Evolutionary conservation across 2,329 filamentous ascomycete genomes (phyloP), one percentile per base, ranked within the genome.

Genomic region (Monosporascus sp.): DNA sequence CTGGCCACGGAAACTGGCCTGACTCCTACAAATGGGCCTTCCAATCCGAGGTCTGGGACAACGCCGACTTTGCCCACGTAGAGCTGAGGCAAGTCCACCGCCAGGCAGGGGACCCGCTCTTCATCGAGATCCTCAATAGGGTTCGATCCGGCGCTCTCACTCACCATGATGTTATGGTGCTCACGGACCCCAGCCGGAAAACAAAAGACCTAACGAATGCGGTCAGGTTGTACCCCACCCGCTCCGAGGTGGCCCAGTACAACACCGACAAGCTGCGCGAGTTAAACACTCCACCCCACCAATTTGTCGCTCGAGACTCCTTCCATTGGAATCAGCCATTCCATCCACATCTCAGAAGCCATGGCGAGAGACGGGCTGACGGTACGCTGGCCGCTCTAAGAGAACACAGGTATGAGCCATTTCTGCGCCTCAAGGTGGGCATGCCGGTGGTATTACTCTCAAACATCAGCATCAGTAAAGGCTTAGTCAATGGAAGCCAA

Each of bases 1-100:
- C 51, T 0, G 36, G 56, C 3, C 70, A 74, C 44, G 65, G 67
- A 3, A 17, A 35, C 0, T 78, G 70, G 51, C 44, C 56, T 4
- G 74, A 79, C n/a, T 62, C 59, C 5, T 74, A 83, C 9, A 80
- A 80, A 57, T 85, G 80, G 77, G 81, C 81, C 0, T 85, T 85
- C 57, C 67, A 70, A 22, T 81, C 77, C 54, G 45, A 61, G 1
- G 75, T 74, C 0, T 86, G 81, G 82, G 53, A 69, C 20, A 67
- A 77, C 38, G 78, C 77, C 54, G 57, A 74, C 0, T 83, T 85
- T 59, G 60, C 59, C 3, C 69, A 78, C 52, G 65, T 81, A 2
- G 69, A 78, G 11, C 67, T 85, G 1, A 73, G 65, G 0, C 65
- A 74, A 7, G 78, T 84, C 6, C 78, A 81, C 59, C 74, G 81